Conservation (phyloP, 1,139 yeast genomes). For the Yamadazyma oceani region DNA sequence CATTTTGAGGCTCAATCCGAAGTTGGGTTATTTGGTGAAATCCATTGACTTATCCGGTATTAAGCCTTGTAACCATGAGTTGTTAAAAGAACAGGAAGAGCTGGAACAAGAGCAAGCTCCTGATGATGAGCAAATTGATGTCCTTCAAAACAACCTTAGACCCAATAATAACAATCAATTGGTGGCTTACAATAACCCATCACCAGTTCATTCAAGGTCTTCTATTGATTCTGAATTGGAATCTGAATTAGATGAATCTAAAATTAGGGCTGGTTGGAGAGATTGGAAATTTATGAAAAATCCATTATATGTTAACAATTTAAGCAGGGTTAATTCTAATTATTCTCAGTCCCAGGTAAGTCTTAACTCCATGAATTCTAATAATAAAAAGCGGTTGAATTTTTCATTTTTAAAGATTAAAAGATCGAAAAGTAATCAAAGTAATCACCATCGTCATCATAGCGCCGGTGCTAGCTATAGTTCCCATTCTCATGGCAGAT, state of each 20-base stretch:
- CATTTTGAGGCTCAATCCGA: constrained; percentile 53
- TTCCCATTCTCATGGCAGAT: constrained; percentile 5
- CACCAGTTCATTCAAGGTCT: constrained; percentile 1
- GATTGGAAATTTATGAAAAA: constrained; percentile 78
- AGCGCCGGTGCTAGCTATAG: background rate
- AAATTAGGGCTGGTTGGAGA: constrained; percentile 73
- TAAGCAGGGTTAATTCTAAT: constrained; percentile 29
- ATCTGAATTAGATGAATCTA: constrained; percentile 12
- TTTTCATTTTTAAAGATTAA: constrained; percentile 20
- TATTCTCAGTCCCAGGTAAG: constrained; percentile 16
- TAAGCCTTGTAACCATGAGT: constrained; percentile 47
- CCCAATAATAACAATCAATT: constrained; percentile 26
- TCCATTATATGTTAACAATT: constrained; percentile 51
- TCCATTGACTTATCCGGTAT: constrained; percentile 56
- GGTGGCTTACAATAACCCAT: constrained; percentile 5
- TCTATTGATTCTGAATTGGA: constrained; percentile 6
- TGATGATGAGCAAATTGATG: background rate
- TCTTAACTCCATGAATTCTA: constrained; percentile 16
- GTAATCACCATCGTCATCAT: constrained; percentile 6
- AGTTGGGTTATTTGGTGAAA: constrained; percentile 56
- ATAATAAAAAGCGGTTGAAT: constrained; percentile 13
- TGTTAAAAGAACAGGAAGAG: constrained; percentile 5
- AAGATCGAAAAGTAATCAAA: constrained; percentile 11
- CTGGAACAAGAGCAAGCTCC: constrained; percentile 4
- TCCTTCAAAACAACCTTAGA: background rate